These are phyloP conservation scores for Globisporangium echinulatum DNA, from an alignment of 352 stramenopile species.

Conservation along the genomic window DNA sequence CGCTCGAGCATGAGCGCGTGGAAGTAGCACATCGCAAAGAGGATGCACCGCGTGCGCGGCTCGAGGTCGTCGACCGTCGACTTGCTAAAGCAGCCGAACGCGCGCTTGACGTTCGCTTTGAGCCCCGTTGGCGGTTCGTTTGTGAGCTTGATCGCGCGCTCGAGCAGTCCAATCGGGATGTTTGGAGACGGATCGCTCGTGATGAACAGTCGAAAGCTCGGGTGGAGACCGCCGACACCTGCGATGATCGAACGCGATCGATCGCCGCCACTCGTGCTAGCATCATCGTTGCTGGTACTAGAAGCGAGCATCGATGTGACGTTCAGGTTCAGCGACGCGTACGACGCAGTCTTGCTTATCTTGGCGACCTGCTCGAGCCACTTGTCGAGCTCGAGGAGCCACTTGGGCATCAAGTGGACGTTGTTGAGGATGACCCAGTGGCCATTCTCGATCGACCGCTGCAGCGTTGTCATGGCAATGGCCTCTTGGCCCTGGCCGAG, in stretches of 20 bases:
- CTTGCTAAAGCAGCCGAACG: slow-evolving; percentile 73
- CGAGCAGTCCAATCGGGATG: slow-evolving; percentile 87
- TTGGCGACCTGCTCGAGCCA: slow-evolving; percentile 84
- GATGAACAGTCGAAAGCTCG: slow-evolving; percentile 84
- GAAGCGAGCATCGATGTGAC: slow-evolving; percentile 2
- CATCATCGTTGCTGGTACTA: neutral
- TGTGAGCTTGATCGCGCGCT: slow-evolving; percentile 88
- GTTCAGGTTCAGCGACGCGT: slow-evolving; percentile 24
- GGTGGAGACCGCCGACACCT: slow-evolving; percentile 39
- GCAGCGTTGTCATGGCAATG: slow-evolving; percentile 86
- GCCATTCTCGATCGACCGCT: slow-evolving; percentile 85
- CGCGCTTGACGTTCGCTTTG: slow-evolving; percentile 87
- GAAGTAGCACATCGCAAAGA: slow-evolving; percentile 92
- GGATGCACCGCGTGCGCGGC: slow-evolving; percentile 76
- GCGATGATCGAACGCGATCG: slow-evolving; percentile 20
- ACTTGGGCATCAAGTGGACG: slow-evolving; percentile 92
- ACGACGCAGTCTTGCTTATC: slow-evolving; percentile 45
- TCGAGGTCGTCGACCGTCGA: slow-evolving; percentile 79
- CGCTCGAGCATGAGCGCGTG: slow-evolving; percentile 90
- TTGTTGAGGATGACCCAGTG: slow-evolving; percentile 96
- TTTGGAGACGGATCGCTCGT: slow-evolving; percentile 79
- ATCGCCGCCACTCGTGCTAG: neutral
- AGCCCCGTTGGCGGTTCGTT: slow-evolving; percentile 83
- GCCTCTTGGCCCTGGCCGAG: slow-evolving; percentile 93
- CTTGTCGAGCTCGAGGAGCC: slow-evolving; percentile 90